Evolutionary conservation across 1,139 yeast species (phyloP), one percentile per base, ranked within the genome.

Genomic region (Yamadazyma triangularis): DNA sequence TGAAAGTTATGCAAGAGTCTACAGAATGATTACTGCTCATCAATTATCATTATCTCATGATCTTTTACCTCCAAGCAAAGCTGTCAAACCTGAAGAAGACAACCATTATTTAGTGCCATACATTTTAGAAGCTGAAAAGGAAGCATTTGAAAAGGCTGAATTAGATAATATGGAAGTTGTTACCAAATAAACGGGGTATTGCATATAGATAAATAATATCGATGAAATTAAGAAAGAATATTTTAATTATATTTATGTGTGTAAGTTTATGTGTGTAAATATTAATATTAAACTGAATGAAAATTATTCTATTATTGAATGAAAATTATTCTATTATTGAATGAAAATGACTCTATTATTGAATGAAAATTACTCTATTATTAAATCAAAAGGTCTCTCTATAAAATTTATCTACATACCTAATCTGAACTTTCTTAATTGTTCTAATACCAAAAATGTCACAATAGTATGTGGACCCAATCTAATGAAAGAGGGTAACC

Each of bases 121-220:
- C 70, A 70, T 89, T 43, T 75, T 89, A 56, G 96, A 89, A 70
- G 94, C 93, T 41, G 97, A 89, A 69, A 88, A 87, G 55, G 96
- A 87, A 63, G 83, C 81, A 31, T 72, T 76, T 47, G 98, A 89
- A 71, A 86, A 83, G 68, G 78, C 73, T 42, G 94, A 83, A 56
- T 77, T 91, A 54, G 95, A 89, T 72, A 83, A 85, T 72, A 72
- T 87, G 41, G 64, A 65, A 45, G 66, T 73, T 24, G 25, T 22
- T 15, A 18, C 7, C 19, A 15, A 29, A 20, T 20, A n/a, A n/a
- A n/a, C n/a, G 16, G 25, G 14, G 21, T n/a, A 28, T 34, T 27
- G 31, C 37, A 29, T 32, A 30, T 27, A 24, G 19, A n/a, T n/a
- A 22, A 23, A 29, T 18, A 18, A 18, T 18, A 18, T 18, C 6